Base-by-base conservation (phyloP, 2,329 filamentous ascomycete genomes). In the Byssothecium circinans region DNA sequence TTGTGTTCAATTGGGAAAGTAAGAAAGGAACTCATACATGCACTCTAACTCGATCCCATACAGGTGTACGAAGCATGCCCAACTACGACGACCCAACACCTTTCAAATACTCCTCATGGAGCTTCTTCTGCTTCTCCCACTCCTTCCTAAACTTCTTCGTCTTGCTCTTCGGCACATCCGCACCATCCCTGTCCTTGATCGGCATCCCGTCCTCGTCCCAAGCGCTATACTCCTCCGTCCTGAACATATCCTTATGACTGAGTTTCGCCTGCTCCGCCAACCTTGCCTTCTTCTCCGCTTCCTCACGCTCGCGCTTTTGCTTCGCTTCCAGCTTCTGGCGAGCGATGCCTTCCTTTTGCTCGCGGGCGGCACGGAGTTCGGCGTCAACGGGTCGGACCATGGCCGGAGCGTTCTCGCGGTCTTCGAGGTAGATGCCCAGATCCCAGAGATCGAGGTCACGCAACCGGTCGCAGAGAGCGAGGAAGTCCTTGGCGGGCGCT, bases 101-200 rank as follows among this genome's bases (percentile, higher is more conserved):
- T 47, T 61, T 64, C 18, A 61, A 18, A 45, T 62, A 50, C 54
- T 70, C 66, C 19, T 91, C 86, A 68, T 91, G 86, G 49, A 82
- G 70, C 79, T 92, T 95, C 79, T 91, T 94, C 76, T 96, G 92
- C 67, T 80, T 85, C 60, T 95, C 88, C 89, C 89, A 95, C 46
- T 90, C 86, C 78, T 96, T 96, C 74, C 79, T 85, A 59, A 96
- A 71, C 76, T 89, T 91, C 80, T 96, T 96, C 41, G 75, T 65
- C 64, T 84, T 82, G 50, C 81, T 87, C 78, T 96, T 96, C 4
- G 88, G 81, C 30, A 96, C 78, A 58, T 95, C 89, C 51, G 83
- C 85, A 0, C 90, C 91, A 25, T 88, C 84, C 52, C 83, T 84
- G 67, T 91, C 83, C 72, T 85, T 88, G 0, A 81, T 87, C 2